Evolutionary conservation across 257 asterid species (phyloP).

Genomic region (Rubia yunnanensis): DNA sequence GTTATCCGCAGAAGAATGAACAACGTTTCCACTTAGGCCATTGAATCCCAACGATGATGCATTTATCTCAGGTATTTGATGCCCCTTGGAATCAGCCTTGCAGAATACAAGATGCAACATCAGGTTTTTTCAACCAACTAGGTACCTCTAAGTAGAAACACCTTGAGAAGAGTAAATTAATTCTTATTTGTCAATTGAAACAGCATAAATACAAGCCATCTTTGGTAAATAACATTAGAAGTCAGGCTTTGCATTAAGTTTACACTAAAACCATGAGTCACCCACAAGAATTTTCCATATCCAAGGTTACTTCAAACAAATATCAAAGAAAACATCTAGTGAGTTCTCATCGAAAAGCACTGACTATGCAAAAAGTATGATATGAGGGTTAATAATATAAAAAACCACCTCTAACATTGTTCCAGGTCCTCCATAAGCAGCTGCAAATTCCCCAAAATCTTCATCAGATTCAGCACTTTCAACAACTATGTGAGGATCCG

Average conservation of each 20-base stretch:
- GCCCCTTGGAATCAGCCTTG: slow-evolving; percentile 35
- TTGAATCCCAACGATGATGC: slow-evolving; percentile 24
- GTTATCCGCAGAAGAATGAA: slow-evolving; percentile 19
- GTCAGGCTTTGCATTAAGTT: not conserved
- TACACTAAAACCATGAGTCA: not conserved
- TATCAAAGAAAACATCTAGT: not conserved
- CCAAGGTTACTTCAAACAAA: not conserved
- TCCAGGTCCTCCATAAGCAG: slow-evolving; percentile 42
- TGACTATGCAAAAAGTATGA: not conserved
- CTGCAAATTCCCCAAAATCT: slow-evolving; percentile 59
- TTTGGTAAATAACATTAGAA: not conserved
- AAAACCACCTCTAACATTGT: slow-evolving; percentile 29
- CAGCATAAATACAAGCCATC: not conserved
- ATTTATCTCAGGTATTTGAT: slow-evolving; percentile 27
- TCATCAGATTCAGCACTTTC: slow-evolving; percentile 34
- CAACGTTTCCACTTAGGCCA: slow-evolving; percentile 24
- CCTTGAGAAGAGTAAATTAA: not conserved
- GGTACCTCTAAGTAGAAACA: not conserved
- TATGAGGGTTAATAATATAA: not conserved
- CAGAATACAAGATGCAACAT: slow-evolving; percentile 14
- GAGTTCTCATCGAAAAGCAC: not conserved
- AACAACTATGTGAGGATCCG: slow-evolving; percentile 17
- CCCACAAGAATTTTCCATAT: not conserved
- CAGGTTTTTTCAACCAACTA: not conserved
- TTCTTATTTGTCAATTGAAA: not conserved